phyloP scores from a whole-genome alignment of 2,329 filamentous ascomycete genomes.

The Rachicladosporium sp. region DNA sequence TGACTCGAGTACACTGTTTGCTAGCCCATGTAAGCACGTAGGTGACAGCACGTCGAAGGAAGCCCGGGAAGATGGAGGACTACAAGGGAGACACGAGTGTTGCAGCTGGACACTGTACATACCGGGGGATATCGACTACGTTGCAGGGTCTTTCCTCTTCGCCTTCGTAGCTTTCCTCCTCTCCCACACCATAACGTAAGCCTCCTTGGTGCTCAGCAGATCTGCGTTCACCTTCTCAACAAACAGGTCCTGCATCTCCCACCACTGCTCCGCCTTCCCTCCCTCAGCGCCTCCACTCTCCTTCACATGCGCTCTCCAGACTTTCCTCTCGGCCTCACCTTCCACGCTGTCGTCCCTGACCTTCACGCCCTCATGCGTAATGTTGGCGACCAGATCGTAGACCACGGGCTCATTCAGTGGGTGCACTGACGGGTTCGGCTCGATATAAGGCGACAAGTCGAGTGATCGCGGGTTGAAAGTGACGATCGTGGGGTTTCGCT shows the following conservation, averaged over 20 bases:
- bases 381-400: conserved; percentile 93
- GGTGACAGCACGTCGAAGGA: too few relatives aligned
- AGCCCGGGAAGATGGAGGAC: too few relatives aligned
- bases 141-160: conserved; percentile 1
- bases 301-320: conserved; percentile 85
- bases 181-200: conserved; percentile 95
- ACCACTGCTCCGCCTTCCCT: conserved; percentile 65
- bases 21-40: too few relatives aligned
- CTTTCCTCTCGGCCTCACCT: conserved; percentile 80
- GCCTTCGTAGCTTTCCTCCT: conserved; percentile 41
- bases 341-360: conserved; percentile 71
- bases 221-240: conserved; percentile 84
- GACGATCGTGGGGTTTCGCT: conserved; percentile 90
- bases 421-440: conserved; percentile 64
- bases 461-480: conserved; percentile 80
- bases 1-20: too few relatives aligned
- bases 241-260: conserved; percentile 85
- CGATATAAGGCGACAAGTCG: conserved; percentile 81
- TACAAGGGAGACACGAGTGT: too few relatives aligned
- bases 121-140: neutral
- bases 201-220: conserved; percentile 82
- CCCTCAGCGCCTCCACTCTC: conserved; percentile 42
- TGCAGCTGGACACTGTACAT: too few relatives aligned
- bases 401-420: conserved; percentile 70
- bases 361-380: conserved; percentile 74